These are phyloP conservation scores for Cymbopogon citratus DNA, from an alignment of 176 grass and related monocot genomes.

Conservation along the genomic window DNA sequence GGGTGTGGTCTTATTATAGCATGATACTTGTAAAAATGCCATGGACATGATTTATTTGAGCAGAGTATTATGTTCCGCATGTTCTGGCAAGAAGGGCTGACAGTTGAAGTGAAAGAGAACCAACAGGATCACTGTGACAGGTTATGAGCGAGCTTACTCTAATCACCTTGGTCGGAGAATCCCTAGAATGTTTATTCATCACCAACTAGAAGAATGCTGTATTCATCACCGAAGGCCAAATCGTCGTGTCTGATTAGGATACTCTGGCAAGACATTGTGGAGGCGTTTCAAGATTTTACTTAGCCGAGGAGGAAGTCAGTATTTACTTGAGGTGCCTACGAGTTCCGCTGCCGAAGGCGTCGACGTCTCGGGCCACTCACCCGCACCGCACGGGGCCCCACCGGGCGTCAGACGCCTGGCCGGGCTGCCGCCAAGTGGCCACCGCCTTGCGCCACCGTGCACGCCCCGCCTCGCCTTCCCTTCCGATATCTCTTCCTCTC, in stretches of 20 bases:
- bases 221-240: neutral
- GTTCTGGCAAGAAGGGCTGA: neutral
- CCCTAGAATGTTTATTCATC: neutral
- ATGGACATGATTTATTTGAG: neutral
- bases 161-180: neutral
- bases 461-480: neutral
- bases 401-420: neutral
- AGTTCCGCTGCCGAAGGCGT: neutral
- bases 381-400: neutral
- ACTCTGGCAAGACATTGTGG: neutral
- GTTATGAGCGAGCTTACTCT: neutral
- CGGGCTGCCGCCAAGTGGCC: neutral
- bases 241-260: neutral
- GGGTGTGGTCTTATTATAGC: neutral
- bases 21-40: neutral
- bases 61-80: neutral
- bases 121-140: neutral
- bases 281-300: neutral
- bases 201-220: too few relatives aligned
- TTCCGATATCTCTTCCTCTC: slow-evolving; percentile 2
- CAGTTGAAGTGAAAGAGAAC: neutral
- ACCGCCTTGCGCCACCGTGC: neutral
- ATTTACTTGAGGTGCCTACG: too few relatives aligned
- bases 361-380: slow-evolving; percentile 14
- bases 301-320: neutral